phyloP scores from a whole-genome alignment of 441 rosid genomes.

The Omphalea diandra region DNA sequence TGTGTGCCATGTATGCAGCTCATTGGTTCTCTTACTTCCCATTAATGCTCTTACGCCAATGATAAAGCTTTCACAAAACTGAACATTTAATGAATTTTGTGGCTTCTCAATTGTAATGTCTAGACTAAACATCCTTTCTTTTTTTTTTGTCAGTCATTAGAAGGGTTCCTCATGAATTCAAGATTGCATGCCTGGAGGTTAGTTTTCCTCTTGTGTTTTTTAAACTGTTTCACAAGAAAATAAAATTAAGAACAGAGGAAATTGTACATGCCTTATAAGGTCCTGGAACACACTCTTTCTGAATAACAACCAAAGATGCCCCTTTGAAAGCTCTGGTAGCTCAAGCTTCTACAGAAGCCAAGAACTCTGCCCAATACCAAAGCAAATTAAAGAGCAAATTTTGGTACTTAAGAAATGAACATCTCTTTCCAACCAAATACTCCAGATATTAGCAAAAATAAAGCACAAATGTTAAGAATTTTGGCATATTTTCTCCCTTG shows the following conservation, averaged over 20 bases:
- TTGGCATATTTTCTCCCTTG: not conserved
- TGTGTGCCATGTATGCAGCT: not conserved
- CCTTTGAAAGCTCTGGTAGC: not conserved
- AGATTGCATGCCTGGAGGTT: conserved; percentile 96
- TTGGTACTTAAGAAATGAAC: not conserved
- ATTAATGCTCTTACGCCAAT: not conserved
- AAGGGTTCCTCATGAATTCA: conserved; percentile 97
- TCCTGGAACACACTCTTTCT: not conserved
- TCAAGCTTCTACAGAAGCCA: not conserved
- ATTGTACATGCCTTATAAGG: not conserved
- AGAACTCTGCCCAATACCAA: not conserved
- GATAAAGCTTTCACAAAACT: not conserved
- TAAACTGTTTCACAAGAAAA: not conserved
- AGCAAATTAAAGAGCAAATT: not conserved
- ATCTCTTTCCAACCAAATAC: not conserved
- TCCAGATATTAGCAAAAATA: too few species aligned
- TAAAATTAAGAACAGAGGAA: not conserved
- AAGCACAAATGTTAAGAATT: not conserved
- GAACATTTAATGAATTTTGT: conserved; percentile 6
- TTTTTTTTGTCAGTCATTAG: conserved; percentile 62
- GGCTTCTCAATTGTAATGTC: conserved; percentile 1
- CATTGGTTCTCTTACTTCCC: conserved; percentile 5
- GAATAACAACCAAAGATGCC: not conserved
- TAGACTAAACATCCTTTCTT: too few species aligned
- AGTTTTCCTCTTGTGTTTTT: not conserved